Evolutionary conservation across 225 moss, liverwort and hornwort species (phyloP).

Genomic region (Lunularia cruciata): DNA sequence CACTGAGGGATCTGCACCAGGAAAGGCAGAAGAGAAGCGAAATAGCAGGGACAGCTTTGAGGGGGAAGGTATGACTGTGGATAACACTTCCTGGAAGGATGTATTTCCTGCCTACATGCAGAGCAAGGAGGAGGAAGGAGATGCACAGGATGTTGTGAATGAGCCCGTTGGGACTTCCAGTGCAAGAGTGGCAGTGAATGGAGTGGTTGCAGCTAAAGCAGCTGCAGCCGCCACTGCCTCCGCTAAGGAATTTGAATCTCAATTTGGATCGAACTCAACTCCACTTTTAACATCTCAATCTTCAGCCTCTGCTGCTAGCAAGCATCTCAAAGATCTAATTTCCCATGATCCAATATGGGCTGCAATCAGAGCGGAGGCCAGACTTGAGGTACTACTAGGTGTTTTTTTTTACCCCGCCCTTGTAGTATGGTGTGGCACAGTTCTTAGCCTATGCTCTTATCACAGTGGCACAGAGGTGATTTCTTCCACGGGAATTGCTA

Average conservation of each 20-base stretch:
- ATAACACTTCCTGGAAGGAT: conserved; percentile 70
- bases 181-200: conserved; percentile 54
- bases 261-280: conserved; percentile 57
- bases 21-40: neutral
- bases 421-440: neutral
- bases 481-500: neutral
- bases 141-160: conserved; percentile 55
- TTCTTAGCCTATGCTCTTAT: neutral
- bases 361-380: conserved; percentile 90
- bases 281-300: conserved; percentile 57
- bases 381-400: conserved; percentile 62
- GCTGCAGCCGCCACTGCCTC: conserved; percentile 88
- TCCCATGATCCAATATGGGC: conserved; percentile 93
- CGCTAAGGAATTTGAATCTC: conserved; percentile 75
- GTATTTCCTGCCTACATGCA: conserved; percentile 92
- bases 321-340: conserved; percentile 64
- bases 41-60: conserved; percentile 55
- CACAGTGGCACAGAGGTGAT: neutral
- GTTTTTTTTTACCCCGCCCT: neutral
- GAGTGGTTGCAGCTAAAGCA: conserved; percentile 69
- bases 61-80: conserved; percentile 44
- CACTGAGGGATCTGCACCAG: neutral
- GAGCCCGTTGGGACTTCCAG: conserved; percentile 11
- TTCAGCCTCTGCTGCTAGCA: conserved; percentile 54
- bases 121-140: conserved; percentile 71